Evolutionary conservation across 2,329 filamentous ascomycete genomes (phyloP).

Genomic region (Pyricularia sp.): DNA sequence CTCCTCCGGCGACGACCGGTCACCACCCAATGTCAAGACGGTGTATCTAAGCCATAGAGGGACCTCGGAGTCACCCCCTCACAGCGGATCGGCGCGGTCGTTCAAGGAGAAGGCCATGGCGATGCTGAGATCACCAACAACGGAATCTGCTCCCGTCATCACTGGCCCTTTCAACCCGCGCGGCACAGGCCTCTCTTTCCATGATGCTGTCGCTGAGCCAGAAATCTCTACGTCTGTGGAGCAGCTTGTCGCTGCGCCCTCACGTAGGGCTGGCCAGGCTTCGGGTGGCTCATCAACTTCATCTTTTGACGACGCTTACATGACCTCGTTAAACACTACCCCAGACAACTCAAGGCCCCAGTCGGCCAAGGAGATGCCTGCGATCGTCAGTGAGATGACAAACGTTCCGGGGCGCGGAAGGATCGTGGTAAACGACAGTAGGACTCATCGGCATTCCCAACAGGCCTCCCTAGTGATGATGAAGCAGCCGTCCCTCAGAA

Average conservation of each 20-base stretch:
- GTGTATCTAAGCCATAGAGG: not conserved
- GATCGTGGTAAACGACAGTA: slow-evolving; percentile 2
- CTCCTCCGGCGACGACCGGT: not conserved
- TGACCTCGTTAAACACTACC: slow-evolving; percentile 26
- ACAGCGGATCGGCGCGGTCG: not conserved
- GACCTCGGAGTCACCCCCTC: not conserved
- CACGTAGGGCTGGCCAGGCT: slow-evolving; percentile 5
- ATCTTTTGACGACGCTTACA: slow-evolving; percentile 27
- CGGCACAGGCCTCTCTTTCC: slow-evolving; percentile 3
- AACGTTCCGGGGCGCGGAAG: not conserved
- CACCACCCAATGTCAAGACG: not conserved
- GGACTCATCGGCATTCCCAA: not conserved
- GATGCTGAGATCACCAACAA: slow-evolving; percentile 5
- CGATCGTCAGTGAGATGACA: slow-evolving; percentile 11
- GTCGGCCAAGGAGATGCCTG: slow-evolving; percentile 23
- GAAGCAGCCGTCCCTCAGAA: not conserved
- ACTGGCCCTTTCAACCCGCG: not conserved
- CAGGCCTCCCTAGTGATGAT: slow-evolving; percentile 2
- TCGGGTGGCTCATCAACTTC: slow-evolving; percentile 28
- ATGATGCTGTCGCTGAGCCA: slow-evolving; percentile 3
- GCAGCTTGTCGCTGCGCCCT: not conserved
- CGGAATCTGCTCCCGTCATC: not conserved
- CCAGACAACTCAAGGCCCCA: slow-evolving; percentile 33
- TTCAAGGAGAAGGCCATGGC: slow-evolving; percentile 11
- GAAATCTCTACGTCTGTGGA: not conserved